These are phyloP conservation scores for Prunus mongolica DNA, from an alignment of 306 rosid species.

Conservation along the genomic window DNA sequence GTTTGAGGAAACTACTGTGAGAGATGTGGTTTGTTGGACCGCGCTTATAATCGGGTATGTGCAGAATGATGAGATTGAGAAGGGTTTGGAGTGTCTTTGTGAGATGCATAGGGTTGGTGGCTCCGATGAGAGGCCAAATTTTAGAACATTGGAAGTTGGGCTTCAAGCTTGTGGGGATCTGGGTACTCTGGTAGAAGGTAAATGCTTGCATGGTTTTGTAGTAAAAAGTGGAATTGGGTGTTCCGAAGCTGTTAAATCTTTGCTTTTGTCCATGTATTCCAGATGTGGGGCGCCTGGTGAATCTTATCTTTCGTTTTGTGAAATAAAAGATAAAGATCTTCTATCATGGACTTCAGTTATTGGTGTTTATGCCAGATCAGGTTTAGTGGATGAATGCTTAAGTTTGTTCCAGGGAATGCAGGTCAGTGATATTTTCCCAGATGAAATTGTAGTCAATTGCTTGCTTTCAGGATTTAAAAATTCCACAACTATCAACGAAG, in stretches of 20 bases:
- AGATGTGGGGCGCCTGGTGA: conserved; percentile 57
- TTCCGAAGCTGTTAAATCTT: conserved; percentile 43
- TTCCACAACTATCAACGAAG: conserved; percentile 33
- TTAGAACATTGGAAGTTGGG: conserved; percentile 71
- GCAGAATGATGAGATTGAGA: conserved; percentile 59
- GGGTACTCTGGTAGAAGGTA: conserved; percentile 50
- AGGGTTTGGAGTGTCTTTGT: conserved; percentile 56
- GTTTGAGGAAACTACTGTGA: conserved; percentile 63
- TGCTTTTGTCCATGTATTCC: conserved; percentile 63
- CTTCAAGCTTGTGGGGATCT: conserved; percentile 70
- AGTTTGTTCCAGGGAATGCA: conserved; percentile 54
- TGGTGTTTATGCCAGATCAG: conserved; percentile 58
- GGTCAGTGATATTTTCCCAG: conserved; percentile 37
- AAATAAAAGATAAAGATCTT: conserved; percentile 48
- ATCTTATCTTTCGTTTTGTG: conserved; percentile 47
- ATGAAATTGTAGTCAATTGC: conserved; percentile 60
- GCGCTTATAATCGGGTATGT: conserved; percentile 61
- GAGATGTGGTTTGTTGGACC: conserved; percentile 83
- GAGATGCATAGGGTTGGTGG: conserved; percentile 64
- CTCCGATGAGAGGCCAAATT: conserved; percentile 45
- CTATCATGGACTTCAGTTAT: conserved; percentile 67
- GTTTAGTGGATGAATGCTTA: conserved; percentile 49
- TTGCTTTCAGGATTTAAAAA: conserved; percentile 60
- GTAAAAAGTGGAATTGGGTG: conserved; percentile 54
- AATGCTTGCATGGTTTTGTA: conserved; percentile 59